These are phyloP conservation scores for Ustilago xerochloae DNA, from an alignment of 1,284 basidiomycete species.

Conservation along the genomic window DNA sequence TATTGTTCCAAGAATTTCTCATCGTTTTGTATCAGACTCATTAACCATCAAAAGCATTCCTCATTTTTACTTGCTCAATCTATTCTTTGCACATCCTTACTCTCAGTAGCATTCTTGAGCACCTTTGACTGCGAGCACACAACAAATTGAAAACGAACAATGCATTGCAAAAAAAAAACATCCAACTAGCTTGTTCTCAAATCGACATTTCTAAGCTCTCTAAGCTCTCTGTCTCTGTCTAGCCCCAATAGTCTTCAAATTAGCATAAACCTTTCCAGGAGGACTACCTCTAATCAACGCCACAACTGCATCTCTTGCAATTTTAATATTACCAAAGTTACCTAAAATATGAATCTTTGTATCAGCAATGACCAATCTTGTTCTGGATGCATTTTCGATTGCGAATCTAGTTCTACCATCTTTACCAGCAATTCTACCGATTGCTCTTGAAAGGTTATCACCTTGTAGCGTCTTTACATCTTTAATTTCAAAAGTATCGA, in stretches of 20 bases:
- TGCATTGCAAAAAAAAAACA: slow-evolving; percentile 5
- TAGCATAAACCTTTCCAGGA: slow-evolving; percentile 91
- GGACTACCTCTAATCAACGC: slow-evolving; percentile 94
- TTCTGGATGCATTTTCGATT: slow-evolving; percentile 95
- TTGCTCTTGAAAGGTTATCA: slow-evolving; percentile 93
- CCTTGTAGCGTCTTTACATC: slow-evolving; percentile 98
- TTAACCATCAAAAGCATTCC: not conserved
- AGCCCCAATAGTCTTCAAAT: slow-evolving; percentile 79
- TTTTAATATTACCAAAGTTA: slow-evolving; percentile 95
- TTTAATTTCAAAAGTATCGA: slow-evolving; percentile 97
- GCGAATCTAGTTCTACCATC: slow-evolving; percentile 98
- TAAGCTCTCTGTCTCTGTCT: slow-evolving; percentile 86
- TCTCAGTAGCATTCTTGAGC: not conserved
- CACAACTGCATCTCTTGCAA: slow-evolving; percentile 94
- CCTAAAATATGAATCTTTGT: slow-evolving; percentile 97
- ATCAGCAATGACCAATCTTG: slow-evolving; percentile 94
- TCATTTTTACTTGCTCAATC: not conserved
- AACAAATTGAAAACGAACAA: not conserved
- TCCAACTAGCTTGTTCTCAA: not conserved
- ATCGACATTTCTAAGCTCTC: not conserved
- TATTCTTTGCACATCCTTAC: not conserved
- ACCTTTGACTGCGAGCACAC: not conserved
- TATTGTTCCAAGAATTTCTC: not conserved
- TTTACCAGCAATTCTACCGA: slow-evolving; percentile 96
- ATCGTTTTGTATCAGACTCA: not conserved